These are phyloP conservation scores for Periglandula ipomoeae DNA, from an alignment of 2,329 filamentous ascomycete species.

Conservation along the genomic window DNA sequence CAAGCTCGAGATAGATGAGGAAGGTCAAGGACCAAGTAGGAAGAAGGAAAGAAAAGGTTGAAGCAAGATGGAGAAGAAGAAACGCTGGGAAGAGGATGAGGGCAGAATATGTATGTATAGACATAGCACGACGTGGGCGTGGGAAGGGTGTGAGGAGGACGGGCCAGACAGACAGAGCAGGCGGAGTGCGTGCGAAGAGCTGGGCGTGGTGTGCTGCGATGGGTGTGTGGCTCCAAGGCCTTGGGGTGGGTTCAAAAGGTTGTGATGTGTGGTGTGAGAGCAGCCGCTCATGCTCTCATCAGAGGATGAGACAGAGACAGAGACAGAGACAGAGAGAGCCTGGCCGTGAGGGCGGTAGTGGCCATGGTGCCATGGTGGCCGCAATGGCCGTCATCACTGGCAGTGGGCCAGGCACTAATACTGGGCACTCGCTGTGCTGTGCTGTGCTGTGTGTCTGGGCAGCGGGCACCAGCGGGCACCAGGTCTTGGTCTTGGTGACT, in stretches of 20 bases:
- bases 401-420: not conserved
- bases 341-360: not conserved
- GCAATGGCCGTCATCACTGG: not conserved
- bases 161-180: not conserved
- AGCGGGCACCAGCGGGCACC: too few relatives aligned
- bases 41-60: constrained; percentile 5
- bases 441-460: too few relatives aligned
- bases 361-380: not conserved
- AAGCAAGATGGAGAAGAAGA: constrained; percentile 4
- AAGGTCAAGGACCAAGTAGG: not conserved
- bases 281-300: not conserved
- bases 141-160: not conserved
- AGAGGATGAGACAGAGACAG: too few relatives aligned
- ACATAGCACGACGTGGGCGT: constrained; percentile 1
- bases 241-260: not conserved
- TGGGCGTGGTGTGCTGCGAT: too few relatives aligned
- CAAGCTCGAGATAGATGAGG: not conserved
- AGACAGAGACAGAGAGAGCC: not conserved
- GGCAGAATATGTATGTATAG: constrained; percentile 14
- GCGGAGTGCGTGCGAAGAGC: not conserved
- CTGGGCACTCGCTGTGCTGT: not conserved
- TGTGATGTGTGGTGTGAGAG: constrained; percentile 6
- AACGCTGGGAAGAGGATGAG: constrained; percentile 10
- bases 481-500: too few relatives aligned
- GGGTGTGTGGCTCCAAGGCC: constrained; percentile 1